These are phyloP conservation scores for Lentinula guzmanii DNA, from an alignment of 768 basidiomycete genomes.

Conservation along the genomic window DNA sequence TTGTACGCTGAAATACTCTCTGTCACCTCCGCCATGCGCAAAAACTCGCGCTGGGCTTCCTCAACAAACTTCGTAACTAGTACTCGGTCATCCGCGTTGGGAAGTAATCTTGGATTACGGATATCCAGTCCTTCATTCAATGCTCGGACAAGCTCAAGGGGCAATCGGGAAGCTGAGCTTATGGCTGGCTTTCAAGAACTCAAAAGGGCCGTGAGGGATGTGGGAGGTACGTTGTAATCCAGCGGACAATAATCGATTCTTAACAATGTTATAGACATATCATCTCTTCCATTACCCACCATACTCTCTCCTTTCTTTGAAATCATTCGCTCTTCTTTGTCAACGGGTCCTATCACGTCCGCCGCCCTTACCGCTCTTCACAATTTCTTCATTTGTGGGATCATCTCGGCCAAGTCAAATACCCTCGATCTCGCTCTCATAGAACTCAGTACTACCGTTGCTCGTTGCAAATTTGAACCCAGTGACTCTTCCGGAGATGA, in stretches of 20 bases:
- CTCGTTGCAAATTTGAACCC: slow-evolving; percentile 97
- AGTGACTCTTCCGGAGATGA: slow-evolving; percentile 98
- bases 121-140: slow-evolving; percentile 45
- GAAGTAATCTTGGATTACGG: slow-evolving; percentile 69
- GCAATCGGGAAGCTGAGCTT: slow-evolving; percentile 72
- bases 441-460: slow-evolving; percentile 83
- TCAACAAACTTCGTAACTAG: slow-evolving; percentile 51
- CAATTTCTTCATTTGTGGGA: slow-evolving; percentile 75
- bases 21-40: slow-evolving; percentile 93
- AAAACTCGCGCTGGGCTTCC: slow-evolving; percentile 95
- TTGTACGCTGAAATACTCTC: slow-evolving; percentile 86
- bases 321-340: slow-evolving; percentile 88
- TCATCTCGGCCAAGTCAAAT: slow-evolving; percentile 55
- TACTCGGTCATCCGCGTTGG: slow-evolving; percentile 60
- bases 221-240: slow-evolving; percentile 44
- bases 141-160: slow-evolving; percentile 38
- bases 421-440: slow-evolving; percentile 63
- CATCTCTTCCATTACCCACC: slow-evolving; percentile 46
- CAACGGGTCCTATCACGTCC: slow-evolving; percentile 97
- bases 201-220: slow-evolving; percentile 64
- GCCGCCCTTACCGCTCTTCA: slow-evolving; percentile 84
- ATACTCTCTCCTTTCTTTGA: slow-evolving; percentile 88
- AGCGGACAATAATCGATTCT: slow-evolving; percentile 5
- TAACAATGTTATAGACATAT: slow-evolving; percentile 43
- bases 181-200: slow-evolving; percentile 89